phyloP scores from a whole-genome alignment of 2,329 filamentous ascomycete species.

The Ophiocordyceps unilateralis region DNA sequence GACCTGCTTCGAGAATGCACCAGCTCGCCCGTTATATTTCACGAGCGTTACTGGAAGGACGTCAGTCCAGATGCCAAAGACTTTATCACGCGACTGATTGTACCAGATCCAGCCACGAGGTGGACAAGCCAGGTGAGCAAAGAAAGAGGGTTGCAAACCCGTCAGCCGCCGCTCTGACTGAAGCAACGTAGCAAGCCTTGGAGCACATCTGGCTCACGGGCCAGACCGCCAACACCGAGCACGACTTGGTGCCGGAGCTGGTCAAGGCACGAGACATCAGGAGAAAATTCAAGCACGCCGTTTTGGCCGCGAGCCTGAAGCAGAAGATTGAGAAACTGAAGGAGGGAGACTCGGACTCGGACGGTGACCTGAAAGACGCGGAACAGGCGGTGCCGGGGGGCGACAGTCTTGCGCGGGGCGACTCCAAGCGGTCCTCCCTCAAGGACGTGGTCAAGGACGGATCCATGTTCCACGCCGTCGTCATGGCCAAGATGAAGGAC shows the following conservation, averaged over 20 bases:
- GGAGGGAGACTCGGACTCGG: slow-evolving; percentile 71
- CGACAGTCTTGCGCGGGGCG: slow-evolving; percentile 12
- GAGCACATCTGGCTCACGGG: slow-evolving; percentile 80
- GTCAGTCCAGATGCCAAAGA: slow-evolving; percentile 91
- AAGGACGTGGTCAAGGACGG: slow-evolving; percentile 21
- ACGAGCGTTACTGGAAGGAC: slow-evolving; percentile 96
- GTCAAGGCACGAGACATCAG: slow-evolving; percentile 73
- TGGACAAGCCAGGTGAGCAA: slow-evolving; percentile 54
- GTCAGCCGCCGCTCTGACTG: neutral
- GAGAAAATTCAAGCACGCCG: slow-evolving; percentile 77
- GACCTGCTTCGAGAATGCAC: slow-evolving; percentile 93
- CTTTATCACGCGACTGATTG: slow-evolving; percentile 71
- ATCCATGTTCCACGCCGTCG: slow-evolving; percentile 85
- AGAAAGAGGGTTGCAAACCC: neutral
- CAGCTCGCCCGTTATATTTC: slow-evolving; percentile 71
- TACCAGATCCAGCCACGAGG: slow-evolving; percentile 60
- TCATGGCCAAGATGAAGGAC: slow-evolving; percentile 53
- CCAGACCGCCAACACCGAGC: slow-evolving; percentile 67
- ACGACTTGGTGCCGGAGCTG: slow-evolving; percentile 96
- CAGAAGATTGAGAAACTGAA: slow-evolving; percentile 93
- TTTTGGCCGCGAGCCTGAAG: slow-evolving; percentile 88
- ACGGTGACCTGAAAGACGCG: slow-evolving; percentile 55
- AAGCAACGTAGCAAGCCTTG: slow-evolving; percentile 45
- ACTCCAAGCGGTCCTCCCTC: slow-evolving; percentile 17
- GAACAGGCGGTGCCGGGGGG: slow-evolving; percentile 29